Evolutionary conservation across 306 rosid genomes (phyloP).

Genomic region (Fragaria nilgerrensis): DNA sequence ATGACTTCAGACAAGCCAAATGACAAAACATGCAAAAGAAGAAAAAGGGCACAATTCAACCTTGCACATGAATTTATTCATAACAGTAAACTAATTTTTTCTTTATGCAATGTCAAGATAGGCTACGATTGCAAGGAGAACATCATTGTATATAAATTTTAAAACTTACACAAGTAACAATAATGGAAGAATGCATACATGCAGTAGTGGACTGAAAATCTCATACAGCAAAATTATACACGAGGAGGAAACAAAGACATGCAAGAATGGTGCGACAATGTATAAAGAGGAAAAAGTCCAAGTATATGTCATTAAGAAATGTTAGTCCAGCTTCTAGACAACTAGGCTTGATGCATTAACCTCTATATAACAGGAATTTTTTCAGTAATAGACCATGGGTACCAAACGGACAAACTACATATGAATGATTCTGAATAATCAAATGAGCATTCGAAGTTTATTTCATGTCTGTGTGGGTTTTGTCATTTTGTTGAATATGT

Average conservation of each 20-base stretch:
- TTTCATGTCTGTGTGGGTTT: neutral
- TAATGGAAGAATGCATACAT: neutral
- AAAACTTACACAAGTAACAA: neutral
- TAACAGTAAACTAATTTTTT: neutral
- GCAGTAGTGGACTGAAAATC: neutral
- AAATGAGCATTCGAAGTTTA: neutral
- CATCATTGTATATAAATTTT: neutral
- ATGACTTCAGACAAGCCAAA: neutral
- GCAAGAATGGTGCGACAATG: neutral
- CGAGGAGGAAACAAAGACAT: neutral
- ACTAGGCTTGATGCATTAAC: neutral
- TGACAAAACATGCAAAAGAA: neutral
- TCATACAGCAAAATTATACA: neutral
- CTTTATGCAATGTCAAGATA: neutral
- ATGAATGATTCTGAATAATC: neutral
- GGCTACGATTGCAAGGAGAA: neutral
- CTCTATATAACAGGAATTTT: neutral
- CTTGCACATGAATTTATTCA: neutral
- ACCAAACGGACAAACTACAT: neutral
- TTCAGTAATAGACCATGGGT: neutral
- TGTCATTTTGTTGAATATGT: neutral
- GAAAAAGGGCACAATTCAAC: neutral
- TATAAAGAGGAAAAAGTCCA: neutral
- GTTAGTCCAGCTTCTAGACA: neutral
- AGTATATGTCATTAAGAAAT: neutral